These are phyloP conservation scores for Tilletia indica DNA, from an alignment of 1,284 basidiomycete species.

Conservation along the genomic window DNA sequence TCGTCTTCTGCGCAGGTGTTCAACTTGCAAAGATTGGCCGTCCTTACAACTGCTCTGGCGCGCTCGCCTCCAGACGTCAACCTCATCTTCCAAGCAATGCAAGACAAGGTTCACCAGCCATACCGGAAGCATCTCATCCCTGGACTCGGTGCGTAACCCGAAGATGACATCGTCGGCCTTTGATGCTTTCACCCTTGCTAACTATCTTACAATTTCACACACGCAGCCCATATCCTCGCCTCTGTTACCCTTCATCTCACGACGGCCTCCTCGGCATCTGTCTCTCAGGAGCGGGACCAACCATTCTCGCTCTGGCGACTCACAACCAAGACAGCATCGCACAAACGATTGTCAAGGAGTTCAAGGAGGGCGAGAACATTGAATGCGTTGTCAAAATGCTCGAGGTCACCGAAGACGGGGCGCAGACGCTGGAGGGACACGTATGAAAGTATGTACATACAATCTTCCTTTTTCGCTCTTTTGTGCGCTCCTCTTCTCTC, in stretches of 20 bases:
- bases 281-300: constrained; percentile 94
- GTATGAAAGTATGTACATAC: not conserved
- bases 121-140: constrained; percentile 90
- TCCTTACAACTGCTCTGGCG: constrained; percentile 91
- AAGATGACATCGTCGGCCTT: no score
- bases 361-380: constrained; percentile 42
- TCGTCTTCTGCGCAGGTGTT: constrained; percentile 69
- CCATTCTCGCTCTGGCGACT: constrained; percentile 93
- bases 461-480: no score
- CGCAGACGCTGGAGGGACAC: constrained; percentile 11
- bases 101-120: constrained; percentile 95
- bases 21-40: constrained; percentile 93
- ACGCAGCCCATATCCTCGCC: constrained; percentile 62
- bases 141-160: constrained; percentile 59
- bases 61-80: constrained; percentile 86
- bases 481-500: no score
- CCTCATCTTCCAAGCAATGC: constrained; percentile 99
- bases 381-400: constrained; percentile 46
- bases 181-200: not conserved
- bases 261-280: constrained; percentile 94
- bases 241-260: constrained; percentile 79
- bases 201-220: not conserved
- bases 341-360: constrained; percentile 43
- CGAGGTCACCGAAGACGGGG: constrained; percentile 47
- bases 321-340: constrained; percentile 52